Percentiles rank a stretch among this genome's conserved stretches.
These are phyloP conservation scores for Ceratocystis papillata DNA, from an alignment of 2,329 filamentous ascomycete genomes.

Conservation along the genomic window DNA sequence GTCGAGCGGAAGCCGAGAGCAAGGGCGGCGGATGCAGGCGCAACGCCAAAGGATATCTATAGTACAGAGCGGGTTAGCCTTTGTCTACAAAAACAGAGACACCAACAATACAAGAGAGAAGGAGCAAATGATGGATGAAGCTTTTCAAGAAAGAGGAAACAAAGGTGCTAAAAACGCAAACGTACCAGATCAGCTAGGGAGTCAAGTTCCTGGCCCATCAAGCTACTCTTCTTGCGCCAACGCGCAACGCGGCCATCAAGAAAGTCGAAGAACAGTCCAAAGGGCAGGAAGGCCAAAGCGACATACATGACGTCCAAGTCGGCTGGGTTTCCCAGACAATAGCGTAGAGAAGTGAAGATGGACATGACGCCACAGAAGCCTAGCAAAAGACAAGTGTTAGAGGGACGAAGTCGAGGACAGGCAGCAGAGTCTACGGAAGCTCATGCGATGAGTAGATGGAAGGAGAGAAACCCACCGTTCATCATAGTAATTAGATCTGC, in stretches of 20 bases:
- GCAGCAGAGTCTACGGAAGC: background rate
- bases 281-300: constrained; percentile 77
- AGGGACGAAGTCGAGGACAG: background rate
- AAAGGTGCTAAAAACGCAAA: background rate
- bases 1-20: constrained; percentile 76
- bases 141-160: background rate
- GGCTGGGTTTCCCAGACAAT: constrained; percentile 64
- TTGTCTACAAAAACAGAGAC: background rate
- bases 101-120: background rate
- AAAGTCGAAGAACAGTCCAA: constrained; percentile 94
- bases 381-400: constrained; percentile 19
- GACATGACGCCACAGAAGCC: constrained; percentile 89
- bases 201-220: constrained; percentile 97
- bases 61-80: background rate
- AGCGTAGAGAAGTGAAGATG: constrained; percentile 86
- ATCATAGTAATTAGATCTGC: constrained; percentile 75
- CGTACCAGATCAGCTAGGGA: constrained; percentile 86
- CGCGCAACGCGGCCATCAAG: constrained; percentile 94
- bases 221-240: constrained; percentile 90
- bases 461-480: constrained; percentile 45
- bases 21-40: constrained; percentile 79
- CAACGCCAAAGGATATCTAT: constrained; percentile 89
- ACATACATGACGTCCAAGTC: constrained; percentile 63
- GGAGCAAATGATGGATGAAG: background rate
- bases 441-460: background rate